Conservation (phyloP, 2,329 filamentous ascomycete species). For the Mariannaea sp. region DNA sequence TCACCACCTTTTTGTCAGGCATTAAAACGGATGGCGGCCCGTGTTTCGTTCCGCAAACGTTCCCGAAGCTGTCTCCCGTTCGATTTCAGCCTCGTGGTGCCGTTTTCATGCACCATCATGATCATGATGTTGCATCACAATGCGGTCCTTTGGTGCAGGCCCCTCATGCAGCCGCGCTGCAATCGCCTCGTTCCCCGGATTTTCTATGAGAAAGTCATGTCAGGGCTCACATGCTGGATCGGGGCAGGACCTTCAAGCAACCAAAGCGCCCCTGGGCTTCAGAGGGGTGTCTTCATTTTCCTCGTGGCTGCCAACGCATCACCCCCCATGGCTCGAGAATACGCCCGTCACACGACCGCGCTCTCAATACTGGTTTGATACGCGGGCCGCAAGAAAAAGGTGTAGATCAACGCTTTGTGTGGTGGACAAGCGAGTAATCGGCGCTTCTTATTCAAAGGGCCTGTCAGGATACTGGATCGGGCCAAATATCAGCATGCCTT, state of each 20-base stretch:
- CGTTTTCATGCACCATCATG: neutral
- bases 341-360: slow-evolving; percentile 13
- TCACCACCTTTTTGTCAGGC: slow-evolving; percentile 16
- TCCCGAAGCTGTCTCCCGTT: slow-evolving; percentile 2
- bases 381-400: slow-evolving; percentile 1
- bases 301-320: slow-evolving; percentile 17
- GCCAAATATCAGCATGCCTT: neutral
- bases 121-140: slow-evolving; percentile 2
- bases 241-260: neutral
- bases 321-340: neutral
- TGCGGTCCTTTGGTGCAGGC: neutral
- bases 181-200: slow-evolving; percentile 5
- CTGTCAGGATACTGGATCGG: neutral
- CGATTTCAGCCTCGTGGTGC: neutral
- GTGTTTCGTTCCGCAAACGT: neutral
- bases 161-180: slow-evolving; percentile 12
- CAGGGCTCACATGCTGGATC: slow-evolving; percentile 7
- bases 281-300: slow-evolving; percentile 2
- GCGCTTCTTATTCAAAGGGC: neutral
- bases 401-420: slow-evolving; percentile 16
- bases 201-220: neutral
- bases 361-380: neutral
- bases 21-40: slow-evolving; percentile 13
- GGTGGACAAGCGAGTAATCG: slow-evolving; percentile 4
- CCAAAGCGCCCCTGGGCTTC: neutral